A percentile compares a stretch with the other conserved stretches of the same genome.
Evolutionary conservation across 2,329 filamentous ascomycete species (phyloP).

Genomic region (Penicillium sp.): DNA sequence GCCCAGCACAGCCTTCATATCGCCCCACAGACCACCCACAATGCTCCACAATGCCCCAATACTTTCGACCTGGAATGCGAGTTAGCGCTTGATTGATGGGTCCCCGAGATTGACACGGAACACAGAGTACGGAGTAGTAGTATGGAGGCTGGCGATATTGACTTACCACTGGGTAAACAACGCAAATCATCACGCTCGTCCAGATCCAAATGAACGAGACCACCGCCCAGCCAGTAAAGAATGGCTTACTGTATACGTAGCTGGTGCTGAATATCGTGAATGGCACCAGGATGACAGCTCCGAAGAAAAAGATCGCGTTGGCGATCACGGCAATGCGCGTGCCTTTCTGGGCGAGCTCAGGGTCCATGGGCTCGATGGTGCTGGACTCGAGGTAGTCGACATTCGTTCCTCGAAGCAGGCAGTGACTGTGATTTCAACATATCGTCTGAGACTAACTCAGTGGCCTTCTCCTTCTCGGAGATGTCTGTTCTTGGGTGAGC

Average conservation of each 20-base stretch:
- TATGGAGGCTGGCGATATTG: not conserved
- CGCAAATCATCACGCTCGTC: slow-evolving; percentile 46
- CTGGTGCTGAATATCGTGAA: slow-evolving; percentile 48
- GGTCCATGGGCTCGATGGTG: slow-evolving; percentile 53
- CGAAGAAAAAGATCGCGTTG: slow-evolving; percentile 43
- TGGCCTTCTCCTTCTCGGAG: not conserved
- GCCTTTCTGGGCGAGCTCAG: slow-evolving; percentile 43
- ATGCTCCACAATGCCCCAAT: slow-evolving; percentile 40
- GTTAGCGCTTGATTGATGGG: slow-evolving; percentile 9
- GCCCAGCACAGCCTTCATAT: slow-evolving; percentile 21
- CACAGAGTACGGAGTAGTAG: too few species aligned
- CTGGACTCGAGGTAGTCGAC: slow-evolving; percentile 50
- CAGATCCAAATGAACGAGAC: slow-evolving; percentile 52
- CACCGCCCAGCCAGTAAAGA: slow-evolving; percentile 50
- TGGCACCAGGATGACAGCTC: slow-evolving; percentile 48
- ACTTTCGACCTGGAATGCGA: slow-evolving; percentile 39
- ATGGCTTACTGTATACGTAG: slow-evolving; percentile 44
- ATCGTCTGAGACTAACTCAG: not conserved
- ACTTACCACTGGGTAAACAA: slow-evolving; percentile 46
- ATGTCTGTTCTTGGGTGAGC: not conserved
- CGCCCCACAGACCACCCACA: slow-evolving; percentile 26
- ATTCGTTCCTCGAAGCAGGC: slow-evolving; percentile 45
- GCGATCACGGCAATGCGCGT: slow-evolving; percentile 47
- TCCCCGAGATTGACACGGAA: not conserved
- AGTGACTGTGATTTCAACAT: not conserved